Evolutionary conservation across 2,329 filamentous ascomycete species (phyloP), one percentile per base, ranked within the genome.

Genomic region (Endothia cerciana): DNA sequence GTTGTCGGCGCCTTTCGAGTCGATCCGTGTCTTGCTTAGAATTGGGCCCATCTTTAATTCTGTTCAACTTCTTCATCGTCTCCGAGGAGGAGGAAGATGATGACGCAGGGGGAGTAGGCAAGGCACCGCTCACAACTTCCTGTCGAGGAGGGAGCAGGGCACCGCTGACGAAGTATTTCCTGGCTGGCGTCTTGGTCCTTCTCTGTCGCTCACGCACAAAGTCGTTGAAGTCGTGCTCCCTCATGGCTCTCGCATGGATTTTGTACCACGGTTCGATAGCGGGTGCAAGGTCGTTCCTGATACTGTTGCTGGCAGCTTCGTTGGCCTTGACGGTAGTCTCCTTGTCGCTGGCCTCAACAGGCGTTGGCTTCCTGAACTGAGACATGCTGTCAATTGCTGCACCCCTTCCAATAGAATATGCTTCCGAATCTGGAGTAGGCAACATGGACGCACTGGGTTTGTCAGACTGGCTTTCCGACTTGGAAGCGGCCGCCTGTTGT

Each of bases 211-310:
- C 47, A 53, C 30, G 30, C 17, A 68, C 66, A n/a, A 10, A 36
- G 25, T 68, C 66, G n/a, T 68, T 55, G 30, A 68, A 68, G 22
- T 63, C 63, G 15, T 60, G 56, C 4, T 62, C 45, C 28, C 63
- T 30, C 63, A 61, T 63, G 45, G 63, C 63, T 36, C 55, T 68
- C 30, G 66, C 66, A 62, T 68, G 60, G 3, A 40, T 28, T 41
- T 63, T 41, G 38, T 68, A 68, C 49, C 58, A 68, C 11, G 66
- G 66, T 30, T 63, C 51, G 51, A 55, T 28, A 30, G 36, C 36
- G 38, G 57, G 40, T 19, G 2, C 22, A 8, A 19, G 22, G 33
- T 56, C 15, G 33, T 51, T 19, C 51, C 19, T 40, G 43, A 17
- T 7, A 15, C n/a, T 61, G 36, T 45, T 17, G 28, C 10, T 53